Evolutionary conservation across 306 rosid genomes (phyloP).

Genomic region (Acacia acuminata): DNA sequence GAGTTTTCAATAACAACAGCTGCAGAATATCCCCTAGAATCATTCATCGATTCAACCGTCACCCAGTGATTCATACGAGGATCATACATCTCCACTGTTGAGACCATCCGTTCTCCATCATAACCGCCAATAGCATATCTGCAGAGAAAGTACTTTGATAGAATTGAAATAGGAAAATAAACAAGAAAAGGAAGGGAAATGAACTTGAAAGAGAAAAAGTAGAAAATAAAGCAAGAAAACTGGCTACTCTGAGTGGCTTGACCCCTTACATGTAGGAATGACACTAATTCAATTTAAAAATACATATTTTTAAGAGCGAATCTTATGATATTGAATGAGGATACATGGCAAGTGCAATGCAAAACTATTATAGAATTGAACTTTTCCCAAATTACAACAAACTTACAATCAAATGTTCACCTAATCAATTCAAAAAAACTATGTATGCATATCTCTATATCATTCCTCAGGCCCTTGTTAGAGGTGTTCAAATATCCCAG

Average conservation of each 20-base stretch:
- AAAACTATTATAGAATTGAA: background rate
- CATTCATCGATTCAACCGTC: conserved; percentile 36
- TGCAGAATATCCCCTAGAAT: conserved; percentile 36
- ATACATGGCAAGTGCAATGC: background rate
- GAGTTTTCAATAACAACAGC: conserved; percentile 39
- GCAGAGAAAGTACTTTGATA: background rate
- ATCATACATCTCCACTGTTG: conserved; percentile 51
- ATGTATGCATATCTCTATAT: background rate
- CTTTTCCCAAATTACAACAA: background rate
- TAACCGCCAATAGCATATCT: conserved; percentile 56
- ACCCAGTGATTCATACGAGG: conserved; percentile 49
- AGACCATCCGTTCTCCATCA: conserved; percentile 34
- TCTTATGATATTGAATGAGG: background rate
- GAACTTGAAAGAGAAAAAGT: background rate
- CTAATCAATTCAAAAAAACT: background rate
- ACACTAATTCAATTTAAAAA: background rate
- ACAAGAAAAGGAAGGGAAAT: background rate
- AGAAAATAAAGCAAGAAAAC: background rate
- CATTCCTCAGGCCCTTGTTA: background rate
- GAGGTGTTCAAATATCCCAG: no score
- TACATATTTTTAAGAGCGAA: background rate
- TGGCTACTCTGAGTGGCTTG: background rate
- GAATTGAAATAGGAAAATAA: background rate
- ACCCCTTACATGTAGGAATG: background rate
- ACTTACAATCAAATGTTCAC: background rate